These are phyloP conservation scores for Chaetomiaceae sp. DNA, from an alignment of 2,329 filamentous ascomycete species.

Conservation along the genomic window DNA sequence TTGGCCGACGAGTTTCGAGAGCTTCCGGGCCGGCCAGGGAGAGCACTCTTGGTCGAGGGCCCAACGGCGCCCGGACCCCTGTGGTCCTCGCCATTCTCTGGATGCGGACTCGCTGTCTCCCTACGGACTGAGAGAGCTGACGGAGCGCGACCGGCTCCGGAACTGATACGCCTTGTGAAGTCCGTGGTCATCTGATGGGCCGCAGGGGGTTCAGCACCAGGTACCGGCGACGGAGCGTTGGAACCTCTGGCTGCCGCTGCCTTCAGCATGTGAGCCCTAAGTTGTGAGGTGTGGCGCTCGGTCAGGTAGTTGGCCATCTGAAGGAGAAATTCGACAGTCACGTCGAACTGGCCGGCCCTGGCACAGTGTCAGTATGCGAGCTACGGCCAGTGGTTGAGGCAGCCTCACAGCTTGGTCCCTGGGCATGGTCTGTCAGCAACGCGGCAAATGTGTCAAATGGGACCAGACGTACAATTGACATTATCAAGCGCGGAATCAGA, in stretches of 20 bases:
- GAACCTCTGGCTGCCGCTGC: constrained; percentile 52
- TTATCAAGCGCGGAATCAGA: constrained; percentile 77
- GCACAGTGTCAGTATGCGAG: constrained; percentile 24
- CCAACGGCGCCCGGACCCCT: constrained; percentile 35
- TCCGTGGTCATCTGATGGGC: constrained; percentile 36
- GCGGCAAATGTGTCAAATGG: not conserved
- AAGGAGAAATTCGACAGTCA: constrained; percentile 81
- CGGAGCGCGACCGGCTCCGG: constrained; percentile 43
- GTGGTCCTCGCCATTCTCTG: constrained; percentile 39
- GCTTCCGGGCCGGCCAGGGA: constrained; percentile 41
- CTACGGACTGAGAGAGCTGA: constrained; percentile 55
- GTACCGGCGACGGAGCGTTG: constrained; percentile 55
- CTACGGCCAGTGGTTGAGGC: too few relatives aligned
- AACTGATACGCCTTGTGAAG: constrained; percentile 49
- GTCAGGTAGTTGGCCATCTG: constrained; percentile 94
- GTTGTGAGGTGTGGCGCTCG: constrained; percentile 83
- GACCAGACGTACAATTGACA: constrained; percentile 68
- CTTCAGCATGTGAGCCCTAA: constrained; percentile 80
- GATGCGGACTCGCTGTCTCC: constrained; percentile 46
- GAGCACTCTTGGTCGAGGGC: constrained; percentile 38
- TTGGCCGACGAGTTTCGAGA: constrained; percentile 48
- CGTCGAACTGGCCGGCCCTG: constrained; percentile 72
- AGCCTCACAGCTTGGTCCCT: constrained; percentile 72
- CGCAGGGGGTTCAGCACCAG: constrained; percentile 43
- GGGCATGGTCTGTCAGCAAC: constrained; percentile 12